Base-by-base conservation (phyloP, 73 alveolate genomes). In the Diophrys sp. region DNA sequence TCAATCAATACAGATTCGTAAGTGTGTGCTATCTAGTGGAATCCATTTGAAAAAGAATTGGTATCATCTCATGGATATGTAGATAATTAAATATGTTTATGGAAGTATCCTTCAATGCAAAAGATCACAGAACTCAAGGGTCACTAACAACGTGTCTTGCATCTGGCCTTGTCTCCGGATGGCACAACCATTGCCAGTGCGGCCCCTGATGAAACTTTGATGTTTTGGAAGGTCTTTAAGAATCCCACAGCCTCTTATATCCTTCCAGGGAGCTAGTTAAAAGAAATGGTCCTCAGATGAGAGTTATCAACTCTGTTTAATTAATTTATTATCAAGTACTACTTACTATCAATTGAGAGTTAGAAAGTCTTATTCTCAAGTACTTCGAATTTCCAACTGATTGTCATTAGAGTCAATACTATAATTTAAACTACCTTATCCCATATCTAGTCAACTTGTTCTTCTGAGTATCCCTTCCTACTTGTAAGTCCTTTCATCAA, bases 141-240 rank as follows among this genome's bases (percentile, higher is more conserved):
- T 14, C 99, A 96, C 74, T 91, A 96, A n/a, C 83, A 88, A 77
- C 90, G 99, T 81, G 99, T 96, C n/a, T 77, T 96, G 29, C 95
- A 96, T 89, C 79, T 96, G 23, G 83, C 97, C 18, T 89, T 95
- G 80, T 84, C 96, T 32, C 99, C 99, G 14, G 97, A 96, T 79
- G 97, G 98, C 14, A 91, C 93, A 78, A 95, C 85, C 67, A 93
- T 96, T 57, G 98, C 95, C 28, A 96, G 98, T 27, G 99, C 98
- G 67, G 98, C 99, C 14, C 98, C 98, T 1, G 99, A 96, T 81
- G 98, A 96, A 76, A 95, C 99, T 32, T 75, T 96, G 56, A 78
- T 98, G 73, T 96, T 96, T 82, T 96, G 99, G 99, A 95, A 92
- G 77, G 95, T 95, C n/a, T 96, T 95, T n/a, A n/a, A n/a, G n/a